Evolutionary conservation across 257 asterid species (phyloP).

Genomic region (Rauvolfia tetraphylla): DNA sequence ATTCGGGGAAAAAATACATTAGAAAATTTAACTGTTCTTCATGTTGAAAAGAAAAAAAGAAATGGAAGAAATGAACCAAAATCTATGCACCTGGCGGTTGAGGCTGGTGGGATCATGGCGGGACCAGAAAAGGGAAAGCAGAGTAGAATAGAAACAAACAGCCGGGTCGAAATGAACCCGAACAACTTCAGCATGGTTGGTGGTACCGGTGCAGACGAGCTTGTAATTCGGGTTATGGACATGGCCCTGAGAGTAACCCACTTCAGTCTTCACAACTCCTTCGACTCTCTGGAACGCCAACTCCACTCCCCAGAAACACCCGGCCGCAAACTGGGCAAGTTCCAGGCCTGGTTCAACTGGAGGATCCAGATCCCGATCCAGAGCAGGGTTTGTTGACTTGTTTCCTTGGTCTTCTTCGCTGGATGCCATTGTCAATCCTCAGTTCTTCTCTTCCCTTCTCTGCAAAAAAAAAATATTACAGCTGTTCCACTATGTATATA

Average conservation of each 20-base stretch:
- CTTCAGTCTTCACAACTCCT: constrained; percentile 83
- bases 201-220: constrained; percentile 64
- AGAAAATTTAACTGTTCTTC: no score
- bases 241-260: constrained; percentile 79
- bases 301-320: constrained; percentile 89
- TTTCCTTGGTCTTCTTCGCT: constrained; percentile 5
- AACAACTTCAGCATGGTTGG: constrained; percentile 69
- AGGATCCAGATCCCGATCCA: constrained; percentile 43
- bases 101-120: constrained; percentile 73
- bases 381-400: constrained; percentile 52
- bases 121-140: constrained; percentile 70
- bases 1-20: no score
- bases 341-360: constrained; percentile 49
- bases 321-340: constrained; percentile 78
- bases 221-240: constrained; percentile 52
- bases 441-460: neutral
- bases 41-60: neutral
- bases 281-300: constrained; percentile 60
- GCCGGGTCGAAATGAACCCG: constrained; percentile 71
- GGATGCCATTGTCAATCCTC: constrained; percentile 38
- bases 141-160: constrained; percentile 46
- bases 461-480: no score
- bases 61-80: neutral
- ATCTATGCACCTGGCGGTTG: constrained; percentile 58
- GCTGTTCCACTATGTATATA: no score